Evolutionary conservation across 2,329 filamentous ascomycete species (phyloP).

Genomic region (Cercospora zeae-maydis): DNA sequence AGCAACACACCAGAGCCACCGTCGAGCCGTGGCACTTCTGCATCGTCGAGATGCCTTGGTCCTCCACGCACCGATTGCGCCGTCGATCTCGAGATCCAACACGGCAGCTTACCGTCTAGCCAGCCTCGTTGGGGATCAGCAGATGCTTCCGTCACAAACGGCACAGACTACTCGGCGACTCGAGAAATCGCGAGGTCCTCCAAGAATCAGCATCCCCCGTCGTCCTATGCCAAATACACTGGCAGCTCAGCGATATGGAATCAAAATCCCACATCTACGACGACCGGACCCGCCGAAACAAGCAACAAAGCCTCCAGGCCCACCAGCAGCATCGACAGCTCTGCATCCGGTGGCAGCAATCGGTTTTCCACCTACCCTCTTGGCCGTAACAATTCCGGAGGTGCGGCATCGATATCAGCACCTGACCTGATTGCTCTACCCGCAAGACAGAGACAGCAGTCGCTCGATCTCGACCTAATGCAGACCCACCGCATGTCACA

Average conservation of each 20-base stretch:
- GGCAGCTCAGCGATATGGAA: slow-evolving; percentile 35
- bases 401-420: slow-evolving; percentile 28
- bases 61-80: slow-evolving; percentile 10
- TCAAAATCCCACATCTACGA: slow-evolving; percentile 35
- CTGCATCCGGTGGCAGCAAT: slow-evolving; percentile 18
- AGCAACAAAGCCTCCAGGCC: slow-evolving; percentile 29
- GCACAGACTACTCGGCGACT: background rate
- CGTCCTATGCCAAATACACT: slow-evolving; percentile 39
- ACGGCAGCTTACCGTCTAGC: background rate
- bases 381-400: slow-evolving; percentile 25
- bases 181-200: slow-evolving; percentile 18
- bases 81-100: slow-evolving; percentile 25
- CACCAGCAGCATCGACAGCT: slow-evolving; percentile 14
- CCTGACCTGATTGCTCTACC: slow-evolving; percentile 18
- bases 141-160: background rate
- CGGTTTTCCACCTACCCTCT: slow-evolving; percentile 25
- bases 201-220: slow-evolving; percentile 34
- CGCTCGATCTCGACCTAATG: slow-evolving; percentile 38
- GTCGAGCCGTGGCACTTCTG: slow-evolving; percentile 28
- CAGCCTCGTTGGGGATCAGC: background rate
- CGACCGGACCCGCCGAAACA: slow-evolving; percentile 32
- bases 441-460: slow-evolving; percentile 21
- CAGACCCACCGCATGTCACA: slow-evolving; percentile 49
- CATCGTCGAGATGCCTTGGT: slow-evolving; percentile 22
- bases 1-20: slow-evolving; percentile 40